Evolutionary conservation across 2,329 filamentous ascomycete genomes (phyloP), one percentile per base, ranked within the genome.

Genomic region (Fusarium hainanense): DNA sequence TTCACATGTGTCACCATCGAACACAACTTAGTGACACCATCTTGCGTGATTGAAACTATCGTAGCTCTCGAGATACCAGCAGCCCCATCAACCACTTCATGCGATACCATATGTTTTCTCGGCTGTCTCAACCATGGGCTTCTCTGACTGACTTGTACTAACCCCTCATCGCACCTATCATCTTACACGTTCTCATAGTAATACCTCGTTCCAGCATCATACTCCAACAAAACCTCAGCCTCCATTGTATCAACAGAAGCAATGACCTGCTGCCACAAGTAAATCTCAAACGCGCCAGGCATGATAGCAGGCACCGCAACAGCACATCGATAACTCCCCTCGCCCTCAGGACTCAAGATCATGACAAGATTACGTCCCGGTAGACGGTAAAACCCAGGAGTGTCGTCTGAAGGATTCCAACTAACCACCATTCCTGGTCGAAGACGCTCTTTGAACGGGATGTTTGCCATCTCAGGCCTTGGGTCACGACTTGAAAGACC

Each of bases 141-240:
- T 44, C 28, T 7, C 4, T n/a, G 21, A 7, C 25, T 42, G n/a
- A 62, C 34, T 56, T 47, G n/a, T 10, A 28, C 34, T 23, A 14
- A 32, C 14, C 30, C 14, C 20, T n/a, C 10, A 9, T n/a, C 34
- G 6, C 16, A 14, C 20, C 28, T 21, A 18, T 12, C 49, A 59
- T n/a, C 43, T 67, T 58, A 72, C 20, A 75, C 42, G 13, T 62
- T 66, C 25, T 79, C 73, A 46, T 83, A 81, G 66, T 82, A 84
- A 54, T 82, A 84, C 56, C 83, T 74, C n/a, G 82, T 82, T 10
- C 69, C 78, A 4, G 73, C 57, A 69, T 84, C 82, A 66, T 83
- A 84, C 68, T 84, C 81, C 12, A 84, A 63, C 30, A 82, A 60
- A 6, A 84, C 78, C 72, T 84, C 82, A 0, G 62, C 70, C 40